Base-by-base conservation (phyloP, 2,329 filamentous ascomycete genomes). In the Trichoderma lentiforme region DNA sequence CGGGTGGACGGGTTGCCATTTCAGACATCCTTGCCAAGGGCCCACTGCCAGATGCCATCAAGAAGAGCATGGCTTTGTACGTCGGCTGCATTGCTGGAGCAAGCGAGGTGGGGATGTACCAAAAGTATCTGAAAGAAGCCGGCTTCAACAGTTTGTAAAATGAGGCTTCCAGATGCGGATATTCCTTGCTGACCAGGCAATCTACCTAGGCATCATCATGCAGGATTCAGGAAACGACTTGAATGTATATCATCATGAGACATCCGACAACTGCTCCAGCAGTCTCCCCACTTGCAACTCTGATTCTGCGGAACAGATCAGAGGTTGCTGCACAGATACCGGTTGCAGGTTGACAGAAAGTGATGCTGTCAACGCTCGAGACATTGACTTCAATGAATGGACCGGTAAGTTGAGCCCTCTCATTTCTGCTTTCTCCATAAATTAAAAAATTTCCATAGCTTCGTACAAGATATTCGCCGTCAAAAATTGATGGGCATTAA, bases 21-120 rank as follows among this genome's bases (percentile, higher is more conserved):
- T 87, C 84, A 2, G 89, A 92, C 75, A 89, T 91, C 12, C 80
- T 91, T 1, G 84, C 86, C 1, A 83, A 81, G 70, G 85, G 85
- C 76, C 75, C 80, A 9, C 79, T 91, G 1, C 80, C 88, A 0
- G 76, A 84, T 8, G 76, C 83, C n/a, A 76, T 91, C n/a, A 82
- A 80, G 62, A 79, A 80, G 2, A 82, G 85, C 74, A 80, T 88
- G 28, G 84, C 84, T 1, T 76, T 90, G 6, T 89, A 90, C 76
- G 86, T 90, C 3, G 89, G 89, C 0, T 91, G 89, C 73, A 82
- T 91, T 32, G 83, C 87, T 1, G 88, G 89, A 0, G 88, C 89
- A 1, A 89, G 87, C 73, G 77, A 80, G 71, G 82, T 88, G 0
- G 74, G 39, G 1, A 83, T 86, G 67, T 91, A 91, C 78, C 82